A percentile compares a stretch with the other conserved stretches of the same genome.
phyloP scores from a whole-genome alignment of 148 eudicot species.

The Spergularia marina region DNA sequence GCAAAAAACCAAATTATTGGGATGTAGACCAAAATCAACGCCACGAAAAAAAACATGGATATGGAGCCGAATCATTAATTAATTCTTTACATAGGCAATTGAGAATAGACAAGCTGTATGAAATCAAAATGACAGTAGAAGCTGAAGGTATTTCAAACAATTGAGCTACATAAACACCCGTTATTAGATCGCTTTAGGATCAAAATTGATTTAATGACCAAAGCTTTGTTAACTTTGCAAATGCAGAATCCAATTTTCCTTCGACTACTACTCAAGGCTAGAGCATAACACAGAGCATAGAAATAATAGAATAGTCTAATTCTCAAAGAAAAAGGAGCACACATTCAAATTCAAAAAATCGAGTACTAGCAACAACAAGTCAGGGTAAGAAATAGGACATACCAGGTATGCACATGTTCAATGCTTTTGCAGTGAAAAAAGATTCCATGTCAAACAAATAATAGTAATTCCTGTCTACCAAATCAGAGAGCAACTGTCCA shows the following conservation, averaged over 20 bases:
- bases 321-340: background rate
- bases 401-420: conserved; percentile 99
- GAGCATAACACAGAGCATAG: background rate
- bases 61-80: background rate
- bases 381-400: conserved; percentile 15
- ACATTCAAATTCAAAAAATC: background rate
- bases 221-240: too few relatives aligned
- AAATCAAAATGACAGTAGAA: too few relatives aligned
- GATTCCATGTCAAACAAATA: conserved; percentile 99
- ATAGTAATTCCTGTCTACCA: conserved; percentile 88
- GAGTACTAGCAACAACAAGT: background rate
- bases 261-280: background rate
- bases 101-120: too few relatives aligned
- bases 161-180: background rate
- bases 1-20: background rate
- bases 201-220: too few relatives aligned
- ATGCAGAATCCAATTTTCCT: background rate
- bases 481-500: conserved; percentile 92
- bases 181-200: background rate
- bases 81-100: background rate
- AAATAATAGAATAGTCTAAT: background rate
- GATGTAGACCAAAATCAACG: background rate
- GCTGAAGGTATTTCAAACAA: background rate
- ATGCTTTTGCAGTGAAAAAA: conserved; percentile 93
- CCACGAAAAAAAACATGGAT: background rate